phyloP scores from a whole-genome alignment of 345 rosid species.

The Eutrema yunnanense region DNA sequence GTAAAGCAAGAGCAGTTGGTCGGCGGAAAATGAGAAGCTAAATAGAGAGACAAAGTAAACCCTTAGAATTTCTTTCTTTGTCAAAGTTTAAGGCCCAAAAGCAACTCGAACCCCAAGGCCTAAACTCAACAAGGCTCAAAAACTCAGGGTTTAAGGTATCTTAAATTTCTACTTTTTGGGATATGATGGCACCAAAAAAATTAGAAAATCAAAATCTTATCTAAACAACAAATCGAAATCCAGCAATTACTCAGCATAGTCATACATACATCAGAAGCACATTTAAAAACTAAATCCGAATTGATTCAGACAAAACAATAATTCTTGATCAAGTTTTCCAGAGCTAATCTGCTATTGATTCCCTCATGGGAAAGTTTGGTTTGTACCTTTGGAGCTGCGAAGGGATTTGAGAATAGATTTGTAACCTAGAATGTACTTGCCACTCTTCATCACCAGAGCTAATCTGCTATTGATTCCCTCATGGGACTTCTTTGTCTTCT shows the following conservation, averaged over 20 bases:
- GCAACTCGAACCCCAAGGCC: not conserved
- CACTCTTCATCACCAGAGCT: conserved; percentile 85
- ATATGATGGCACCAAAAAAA: too few relatives aligned
- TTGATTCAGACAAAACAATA: too few relatives aligned
- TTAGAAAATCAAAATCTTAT: conserved; percentile 36
- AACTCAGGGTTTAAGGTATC: not conserved
- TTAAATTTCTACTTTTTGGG: too few relatives aligned
- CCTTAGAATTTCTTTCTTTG: not conserved
- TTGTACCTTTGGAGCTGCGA: conserved; percentile 56
- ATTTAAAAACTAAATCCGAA: too few relatives aligned
- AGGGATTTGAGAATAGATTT: conserved; percentile 70
- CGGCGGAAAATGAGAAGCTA: conserved; percentile 2
- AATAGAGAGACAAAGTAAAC: not conserved
- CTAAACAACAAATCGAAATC: conserved; percentile 15
- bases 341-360: too few relatives aligned
- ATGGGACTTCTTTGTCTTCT: conserved; percentile 68
- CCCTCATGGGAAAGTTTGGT: not conserved
- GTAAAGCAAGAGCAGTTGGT: not conserved
- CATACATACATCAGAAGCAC: too few relatives aligned
- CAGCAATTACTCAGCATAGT: too few relatives aligned
- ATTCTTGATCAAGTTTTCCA: not conserved
- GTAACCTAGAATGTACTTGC: conserved; percentile 65
- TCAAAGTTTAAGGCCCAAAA: not conserved
- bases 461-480: conserved; percentile 79
- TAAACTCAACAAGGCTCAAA: not conserved